Conservation (phyloP, 148 eudicot genomes). For the Rhododendron ovatum region DNA sequence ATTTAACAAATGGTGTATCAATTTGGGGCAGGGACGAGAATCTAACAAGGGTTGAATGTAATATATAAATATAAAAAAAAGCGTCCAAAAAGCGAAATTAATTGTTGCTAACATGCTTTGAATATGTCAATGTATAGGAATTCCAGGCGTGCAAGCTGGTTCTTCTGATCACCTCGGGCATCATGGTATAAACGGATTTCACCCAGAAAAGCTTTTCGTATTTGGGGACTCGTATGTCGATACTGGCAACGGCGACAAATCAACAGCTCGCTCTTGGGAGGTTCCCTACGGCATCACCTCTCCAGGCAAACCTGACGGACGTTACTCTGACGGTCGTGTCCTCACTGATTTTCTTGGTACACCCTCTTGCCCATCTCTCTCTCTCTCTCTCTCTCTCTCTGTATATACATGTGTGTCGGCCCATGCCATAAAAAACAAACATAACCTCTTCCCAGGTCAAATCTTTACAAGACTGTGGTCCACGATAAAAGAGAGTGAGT, state of each 20-base stretch:
- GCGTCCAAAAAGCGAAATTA: no score
- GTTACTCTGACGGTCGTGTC: constrained; percentile 74
- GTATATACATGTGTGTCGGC: no score
- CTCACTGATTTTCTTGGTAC: constrained; percentile 76
- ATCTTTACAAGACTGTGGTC: no score
- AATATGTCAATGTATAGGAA: no score
- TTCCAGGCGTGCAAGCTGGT: neutral
- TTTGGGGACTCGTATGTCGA: constrained; percentile 93
- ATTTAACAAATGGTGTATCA: no score
- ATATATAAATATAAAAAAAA: no score
- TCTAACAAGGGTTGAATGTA: no score
- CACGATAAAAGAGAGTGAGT: no score
- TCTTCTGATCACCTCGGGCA: neutral
- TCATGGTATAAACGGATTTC: neutral
- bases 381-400: neutral
- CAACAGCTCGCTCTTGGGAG: constrained; percentile 40
- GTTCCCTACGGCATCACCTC: constrained; percentile 66
- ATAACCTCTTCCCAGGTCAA: no score
- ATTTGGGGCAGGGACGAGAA: no score
- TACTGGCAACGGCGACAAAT: constrained; percentile 47
- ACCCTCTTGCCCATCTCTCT: neutral
- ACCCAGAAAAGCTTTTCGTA: constrained; percentile 48
- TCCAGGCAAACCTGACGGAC: constrained; percentile 72
- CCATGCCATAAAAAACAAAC: no score
- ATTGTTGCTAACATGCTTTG: no score